Evolutionary conservation across 1,139 yeast species (phyloP), one percentile per base, ranked within the genome.

Genomic region (Hyphopichia pseudoburtonii): DNA sequence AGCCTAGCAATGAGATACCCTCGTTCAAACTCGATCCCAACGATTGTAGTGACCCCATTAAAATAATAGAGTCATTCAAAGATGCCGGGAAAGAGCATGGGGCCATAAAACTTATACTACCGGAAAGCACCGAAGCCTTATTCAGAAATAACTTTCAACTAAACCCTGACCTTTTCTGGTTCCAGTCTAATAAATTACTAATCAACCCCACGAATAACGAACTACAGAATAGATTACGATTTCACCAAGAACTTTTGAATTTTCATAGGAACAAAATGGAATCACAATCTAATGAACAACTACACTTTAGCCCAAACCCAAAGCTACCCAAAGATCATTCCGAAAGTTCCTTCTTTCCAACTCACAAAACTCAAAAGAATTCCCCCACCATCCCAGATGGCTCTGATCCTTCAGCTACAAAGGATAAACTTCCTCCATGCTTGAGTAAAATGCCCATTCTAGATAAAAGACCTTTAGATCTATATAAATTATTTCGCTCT

Each of bases 21-120:
- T 64, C 72, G 1, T 70, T 72, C 40, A 60, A 65, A 34, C 70
- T 83, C 12, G 57, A 18, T 12, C 29, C 28, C 11, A 18, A 67
- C 8, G 62, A 58, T 23, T 64, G 63, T 40, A 54, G 63, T 17
- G 84, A 81, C 53, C 80, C 81, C 2, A 60, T 76, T 12, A 54
- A 52, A 24, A 73, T 77, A 41, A 68, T 82, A 33, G 82, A 79
- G 43, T 61, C 70, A 17, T 52, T 77, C 2, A 54, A 57, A 17
- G 64, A 62, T 4, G 42, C 64, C 6, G 90, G 88, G 1, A 56
- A 56, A 37, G 51, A 64, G 33, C 73, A 68, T 52, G 96, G 96
- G 1, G 92, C 90, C n/a, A 69, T 86, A 21, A 87, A 86, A 54
- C 62, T 88, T 16, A 65, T 71, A n/a, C 76, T 85, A 0, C 84